Evolutionary conservation across 176 grass and related monocot species (phyloP).

Genomic region (Leersia perrieri): DNA sequence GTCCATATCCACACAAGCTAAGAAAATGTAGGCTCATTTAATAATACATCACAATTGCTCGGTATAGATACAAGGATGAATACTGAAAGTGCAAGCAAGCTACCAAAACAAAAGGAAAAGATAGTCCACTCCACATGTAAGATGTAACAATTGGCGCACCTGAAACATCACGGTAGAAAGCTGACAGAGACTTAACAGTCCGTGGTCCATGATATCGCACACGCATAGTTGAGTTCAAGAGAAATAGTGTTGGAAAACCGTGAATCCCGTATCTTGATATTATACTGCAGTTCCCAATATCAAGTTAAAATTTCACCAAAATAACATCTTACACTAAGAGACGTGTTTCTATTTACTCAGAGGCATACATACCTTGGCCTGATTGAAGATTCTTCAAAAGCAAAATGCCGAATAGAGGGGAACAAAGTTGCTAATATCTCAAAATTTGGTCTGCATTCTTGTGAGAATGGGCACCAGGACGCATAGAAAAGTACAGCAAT

Average conservation of each 20-base stretch:
- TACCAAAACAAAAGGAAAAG: neutral
- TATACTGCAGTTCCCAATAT: conserved; percentile 56
- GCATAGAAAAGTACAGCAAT: conserved; percentile 94
- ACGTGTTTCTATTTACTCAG: neutral
- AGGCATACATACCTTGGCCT: conserved; percentile 65
- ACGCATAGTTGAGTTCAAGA: conserved; percentile 92
- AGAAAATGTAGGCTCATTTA: neutral
- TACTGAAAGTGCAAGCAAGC: neutral
- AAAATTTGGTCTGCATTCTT: conserved; percentile 76
- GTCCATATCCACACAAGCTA: neutral
- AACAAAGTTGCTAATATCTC: conserved; percentile 63
- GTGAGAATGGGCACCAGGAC: conserved; percentile 96
- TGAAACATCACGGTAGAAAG: conserved; percentile 86
- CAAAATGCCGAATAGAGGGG: conserved; percentile 76
- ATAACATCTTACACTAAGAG: neutral
- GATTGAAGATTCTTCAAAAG: conserved; percentile 93
- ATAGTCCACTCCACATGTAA: neutral
- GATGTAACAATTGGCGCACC: conserved; percentile 35
- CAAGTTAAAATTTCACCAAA: conserved; percentile 24
- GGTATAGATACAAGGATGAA: neutral
- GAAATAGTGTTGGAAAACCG: conserved; percentile 92
- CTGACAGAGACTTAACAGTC: conserved; percentile 58
- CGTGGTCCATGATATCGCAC: conserved; percentile 81
- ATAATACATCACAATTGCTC: neutral
- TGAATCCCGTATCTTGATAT: conserved; percentile 94